Evolutionary conservation across 208 protist genomes (phyloP).

Genomic region (Leishmania guyanensis): DNA sequence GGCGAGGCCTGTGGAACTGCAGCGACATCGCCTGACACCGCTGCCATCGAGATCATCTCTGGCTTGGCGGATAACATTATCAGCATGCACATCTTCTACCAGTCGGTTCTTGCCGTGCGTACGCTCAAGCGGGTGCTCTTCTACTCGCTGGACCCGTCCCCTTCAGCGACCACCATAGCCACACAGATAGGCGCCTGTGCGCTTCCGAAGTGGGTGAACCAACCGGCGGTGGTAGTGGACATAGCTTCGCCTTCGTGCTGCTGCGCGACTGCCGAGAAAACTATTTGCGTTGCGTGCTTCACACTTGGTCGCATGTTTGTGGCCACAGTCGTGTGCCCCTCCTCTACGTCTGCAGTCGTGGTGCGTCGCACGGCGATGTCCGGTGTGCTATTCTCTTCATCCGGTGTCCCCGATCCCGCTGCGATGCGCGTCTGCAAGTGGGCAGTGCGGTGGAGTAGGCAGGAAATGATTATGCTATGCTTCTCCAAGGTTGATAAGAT

Average conservation of each 20-base stretch:
- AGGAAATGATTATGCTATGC: constrained; percentile 39
- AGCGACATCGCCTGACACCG: constrained; percentile 1
- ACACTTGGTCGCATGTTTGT: constrained; percentile 13
- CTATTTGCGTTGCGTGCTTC: constrained; percentile 23
- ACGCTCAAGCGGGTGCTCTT: constrained; percentile 33
- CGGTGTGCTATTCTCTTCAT: constrained; percentile 29
- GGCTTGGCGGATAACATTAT: constrained; percentile 17
- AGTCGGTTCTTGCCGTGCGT: constrained; percentile 40
- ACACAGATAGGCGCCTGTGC: constrained; percentile 18
- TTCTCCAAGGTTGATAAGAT: neutral
- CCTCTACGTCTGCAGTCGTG: constrained; percentile 17
- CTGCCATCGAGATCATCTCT: constrained; percentile 11
- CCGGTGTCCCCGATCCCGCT: neutral
- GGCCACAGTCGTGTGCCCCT: constrained; percentile 17
- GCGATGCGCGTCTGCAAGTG: constrained; percentile 14
- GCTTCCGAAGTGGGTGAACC: constrained; percentile 14
- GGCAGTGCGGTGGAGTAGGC: constrained; percentile 37
- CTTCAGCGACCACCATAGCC: constrained; percentile 4
- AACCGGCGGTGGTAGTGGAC: constrained; percentile 2
- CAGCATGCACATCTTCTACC: constrained; percentile 40
- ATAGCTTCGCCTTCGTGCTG: constrained; percentile 15
- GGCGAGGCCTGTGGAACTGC: constrained; percentile 3
- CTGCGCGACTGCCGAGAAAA: constrained; percentile 10
- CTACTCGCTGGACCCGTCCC: constrained; percentile 44
- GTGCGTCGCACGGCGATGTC: constrained; percentile 22